phyloP scores from a whole-genome alignment of 1,284 basidiomycete genomes.

The Fomitopsis pinicola region DNA sequence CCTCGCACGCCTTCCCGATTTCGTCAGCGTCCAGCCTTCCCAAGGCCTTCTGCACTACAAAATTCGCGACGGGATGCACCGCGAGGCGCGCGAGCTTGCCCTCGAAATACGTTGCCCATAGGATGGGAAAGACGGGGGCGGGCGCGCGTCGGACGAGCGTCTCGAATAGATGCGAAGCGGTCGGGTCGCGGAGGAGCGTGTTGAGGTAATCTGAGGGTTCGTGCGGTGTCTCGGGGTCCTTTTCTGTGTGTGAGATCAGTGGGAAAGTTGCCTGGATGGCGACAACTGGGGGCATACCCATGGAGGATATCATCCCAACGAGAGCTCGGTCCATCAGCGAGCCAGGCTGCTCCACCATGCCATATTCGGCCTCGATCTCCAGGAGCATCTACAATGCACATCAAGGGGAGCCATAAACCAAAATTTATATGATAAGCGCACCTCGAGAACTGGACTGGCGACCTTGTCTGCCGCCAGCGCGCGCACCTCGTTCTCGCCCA shows the following conservation, averaged over 20 bases:
- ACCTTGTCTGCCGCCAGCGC: slow-evolving; percentile 79
- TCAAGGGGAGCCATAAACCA: too few species aligned
- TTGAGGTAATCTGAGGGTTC: slow-evolving; percentile 72
- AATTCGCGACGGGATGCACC: slow-evolving; percentile 87
- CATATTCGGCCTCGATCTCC: slow-evolving; percentile 71
- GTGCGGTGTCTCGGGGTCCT: slow-evolving; percentile 28
- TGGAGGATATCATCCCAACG: slow-evolving; percentile 59
- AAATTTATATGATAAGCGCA: slow-evolving; percentile 27
- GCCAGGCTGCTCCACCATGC: slow-evolving; percentile 51
- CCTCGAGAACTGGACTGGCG: slow-evolving; percentile 79
- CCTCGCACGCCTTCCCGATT: slow-evolving; percentile 53
- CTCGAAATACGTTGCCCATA: slow-evolving; percentile 80
- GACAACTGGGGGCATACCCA: neutral
- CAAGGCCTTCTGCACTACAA: slow-evolving; percentile 79
- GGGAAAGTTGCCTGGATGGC: neutral
- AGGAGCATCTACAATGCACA: slow-evolving; percentile 58
- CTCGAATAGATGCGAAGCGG: slow-evolving; percentile 86
- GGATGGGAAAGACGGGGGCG: slow-evolving; percentile 49
- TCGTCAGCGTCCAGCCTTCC: slow-evolving; percentile 52
- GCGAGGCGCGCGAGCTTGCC: slow-evolving; percentile 70
- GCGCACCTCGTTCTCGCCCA: slow-evolving; percentile 74
- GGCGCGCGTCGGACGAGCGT: slow-evolving; percentile 66
- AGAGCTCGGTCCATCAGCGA: slow-evolving; percentile 83
- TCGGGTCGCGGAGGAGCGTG: slow-evolving; percentile 78
- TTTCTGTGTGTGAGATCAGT: slow-evolving; percentile 24